These are phyloP conservation scores for Coemansia sp. DNA, from an alignment of 192 early-diverging fungal species.

Conservation along the genomic window DNA sequence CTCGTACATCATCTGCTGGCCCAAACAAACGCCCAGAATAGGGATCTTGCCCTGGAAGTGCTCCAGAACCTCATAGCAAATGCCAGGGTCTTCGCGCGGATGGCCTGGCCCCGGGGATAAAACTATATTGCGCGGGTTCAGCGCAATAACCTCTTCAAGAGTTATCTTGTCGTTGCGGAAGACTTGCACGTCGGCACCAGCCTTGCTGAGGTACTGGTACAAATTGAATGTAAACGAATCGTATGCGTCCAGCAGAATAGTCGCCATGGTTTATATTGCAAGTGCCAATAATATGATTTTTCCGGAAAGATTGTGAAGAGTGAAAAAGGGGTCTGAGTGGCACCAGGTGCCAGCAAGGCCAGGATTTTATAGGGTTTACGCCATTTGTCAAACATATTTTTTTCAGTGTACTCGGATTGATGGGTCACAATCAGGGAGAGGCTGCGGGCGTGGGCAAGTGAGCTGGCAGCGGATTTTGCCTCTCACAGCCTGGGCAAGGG, in stretches of 20 bases:
- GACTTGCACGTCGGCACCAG: constrained; percentile 90
- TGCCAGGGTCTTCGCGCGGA: constrained; percentile 82
- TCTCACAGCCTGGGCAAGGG: no score
- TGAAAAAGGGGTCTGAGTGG: no score
- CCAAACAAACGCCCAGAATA: constrained; percentile 94
- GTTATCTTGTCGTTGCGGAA: constrained; percentile 93
- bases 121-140: constrained; percentile 90
- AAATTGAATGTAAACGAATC: constrained; percentile 99
- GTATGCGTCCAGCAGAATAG: constrained; percentile 94
- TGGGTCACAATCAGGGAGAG: background rate
- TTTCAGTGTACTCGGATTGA: background rate
- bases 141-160: constrained; percentile 70
- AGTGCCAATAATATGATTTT: no score
- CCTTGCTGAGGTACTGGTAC: constrained; percentile 87
- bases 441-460: background rate
- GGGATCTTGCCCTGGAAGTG: constrained; percentile 93
- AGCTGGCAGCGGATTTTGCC: background rate
- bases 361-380: background rate
- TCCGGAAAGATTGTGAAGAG: no score
- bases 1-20: constrained; percentile 97
- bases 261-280: no score
- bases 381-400: background rate
- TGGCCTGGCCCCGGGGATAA: constrained; percentile 96
- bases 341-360: no score
- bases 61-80: constrained; percentile 81